Percentiles rank a stretch among this genome's conserved stretches.
Evolutionary conservation across 768 basidiomycete genomes (phyloP).

Genomic region (Tephrocybe sp.): DNA sequence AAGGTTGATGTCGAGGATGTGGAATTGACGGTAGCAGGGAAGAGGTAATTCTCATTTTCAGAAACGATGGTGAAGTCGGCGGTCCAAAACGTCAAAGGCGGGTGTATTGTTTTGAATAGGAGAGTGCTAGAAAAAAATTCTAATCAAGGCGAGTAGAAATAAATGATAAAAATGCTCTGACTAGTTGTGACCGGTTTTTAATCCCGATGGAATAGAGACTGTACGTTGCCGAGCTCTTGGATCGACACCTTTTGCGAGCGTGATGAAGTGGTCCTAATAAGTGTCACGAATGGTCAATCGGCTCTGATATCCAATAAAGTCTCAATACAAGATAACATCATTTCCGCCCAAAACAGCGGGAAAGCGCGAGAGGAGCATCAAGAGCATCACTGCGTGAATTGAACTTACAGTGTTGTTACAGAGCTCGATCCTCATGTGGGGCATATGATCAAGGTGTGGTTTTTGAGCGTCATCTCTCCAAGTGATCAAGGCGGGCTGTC

Average conservation of each 20-base stretch:
- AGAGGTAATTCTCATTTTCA: slow-evolving; percentile 10
- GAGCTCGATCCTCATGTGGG: slow-evolving; percentile 42
- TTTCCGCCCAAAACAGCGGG: not conserved
- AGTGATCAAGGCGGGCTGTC: slow-evolving; percentile 35
- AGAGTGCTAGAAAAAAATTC: slow-evolving; percentile 24
- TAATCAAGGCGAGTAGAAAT: not conserved
- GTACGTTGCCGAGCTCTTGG: slow-evolving; percentile 27
- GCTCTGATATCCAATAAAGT: not conserved
- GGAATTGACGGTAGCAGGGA: slow-evolving; percentile 17
- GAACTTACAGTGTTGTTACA: slow-evolving; percentile 37
- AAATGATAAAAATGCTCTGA: slow-evolving; percentile 12
- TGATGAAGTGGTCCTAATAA: slow-evolving; percentile 36
- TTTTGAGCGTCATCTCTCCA: slow-evolving; percentile 48
- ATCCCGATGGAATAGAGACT: slow-evolving; percentile 29
- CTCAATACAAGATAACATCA: too few relatives aligned
- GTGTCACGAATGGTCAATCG: not conserved
- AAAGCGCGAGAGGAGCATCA: not conserved
- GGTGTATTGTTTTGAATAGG: slow-evolving; percentile 27
- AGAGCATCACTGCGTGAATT: not conserved
- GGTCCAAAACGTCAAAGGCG: slow-evolving; percentile 39
- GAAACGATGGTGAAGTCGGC: slow-evolving; percentile 46
- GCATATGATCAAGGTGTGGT: slow-evolving; percentile 42
- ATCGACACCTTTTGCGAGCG: slow-evolving; percentile 41
- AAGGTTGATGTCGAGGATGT: slow-evolving; percentile 7
- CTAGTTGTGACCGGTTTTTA: slow-evolving; percentile 28